Base-by-base conservation (phyloP, 2,329 filamentous ascomycete species). In the Pestalotiopsis sp. region DNA sequence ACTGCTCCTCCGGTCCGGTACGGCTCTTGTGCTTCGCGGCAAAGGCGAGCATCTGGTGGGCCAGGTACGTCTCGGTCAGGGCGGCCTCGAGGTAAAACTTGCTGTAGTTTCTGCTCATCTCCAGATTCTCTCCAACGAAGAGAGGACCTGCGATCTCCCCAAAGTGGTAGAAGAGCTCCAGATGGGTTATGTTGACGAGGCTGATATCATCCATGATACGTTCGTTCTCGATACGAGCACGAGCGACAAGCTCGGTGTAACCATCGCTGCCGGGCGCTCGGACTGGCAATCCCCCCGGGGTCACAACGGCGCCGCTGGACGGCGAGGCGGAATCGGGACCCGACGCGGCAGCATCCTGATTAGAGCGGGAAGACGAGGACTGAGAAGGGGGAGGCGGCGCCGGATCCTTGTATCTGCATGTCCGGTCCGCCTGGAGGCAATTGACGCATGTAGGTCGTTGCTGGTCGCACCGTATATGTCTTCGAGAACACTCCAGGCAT, bases 401-500 rank as follows among this genome's bases (percentile, higher is more conserved):
- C 27, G 12, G 25, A 27, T 23, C 25, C 25, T 23, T 27, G 14
- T 59, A 59, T n/a, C 11, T 13, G 25, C 27, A 59, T 9, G 57
- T 14, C 12, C 65, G 65, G 23, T 66, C 65, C 12, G 65, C 65
- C 56, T 66, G 65, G 13, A 36, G n/a, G 31, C 65, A 66, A 56
- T 66, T 66, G 52, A 60, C 40, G 23, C 65, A 66, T 9, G n/a
- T n/a, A 7, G 65, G 65, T 14, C 52, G 52, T 14, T 41, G 52
- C 36, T 66, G 52, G 20, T 66, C 65, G n/a, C 65, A 66, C 65
- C 66, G 60, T 49, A 68, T 68, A 38, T 68, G 66, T 14, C 66
- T 45, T 11, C 66, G 49, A 6, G 41, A 38, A 36, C 66, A 68
- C 59, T 68, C 66, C 7, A 38, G 38, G n/a, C 66, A 68, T 49